These are phyloP conservation scores for Musa schizocarpa DNA, from an alignment of 176 grass and related monocot species.

Conservation along the genomic window DNA sequence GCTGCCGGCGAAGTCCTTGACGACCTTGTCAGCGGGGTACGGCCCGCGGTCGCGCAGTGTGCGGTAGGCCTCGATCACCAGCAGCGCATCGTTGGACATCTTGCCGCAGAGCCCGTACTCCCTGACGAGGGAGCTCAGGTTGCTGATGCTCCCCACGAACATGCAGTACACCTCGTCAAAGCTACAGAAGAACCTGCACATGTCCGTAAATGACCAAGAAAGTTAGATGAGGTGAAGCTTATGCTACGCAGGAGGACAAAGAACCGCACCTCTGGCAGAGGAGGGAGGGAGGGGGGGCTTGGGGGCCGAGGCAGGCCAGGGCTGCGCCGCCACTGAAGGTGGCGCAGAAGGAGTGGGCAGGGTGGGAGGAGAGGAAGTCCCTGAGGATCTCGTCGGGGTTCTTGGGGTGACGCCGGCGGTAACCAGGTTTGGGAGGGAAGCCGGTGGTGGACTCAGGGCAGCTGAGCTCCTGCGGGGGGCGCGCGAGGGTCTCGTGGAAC, in stretches of 20 bases:
- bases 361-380: neutral
- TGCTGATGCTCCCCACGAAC: neutral
- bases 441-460: neutral
- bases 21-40: neutral
- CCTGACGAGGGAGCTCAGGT: conserved; percentile 1
- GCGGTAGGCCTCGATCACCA: neutral
- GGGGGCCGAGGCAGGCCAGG: neutral
- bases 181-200: conserved; percentile 2
- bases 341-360: neutral
- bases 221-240: no score
- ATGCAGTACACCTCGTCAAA: conserved; percentile 4
- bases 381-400: neutral
- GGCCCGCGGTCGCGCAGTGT: neutral
- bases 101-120: neutral
- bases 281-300: neutral
- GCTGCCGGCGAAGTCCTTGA: neutral
- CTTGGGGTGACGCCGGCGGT: neutral
- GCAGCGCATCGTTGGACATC: neutral
- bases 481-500: neutral
- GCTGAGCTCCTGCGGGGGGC: neutral
- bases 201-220: neutral
- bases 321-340: neutral
- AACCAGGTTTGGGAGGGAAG: neutral
- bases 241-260: neutral
- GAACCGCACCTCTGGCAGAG: neutral